Base-by-base conservation (phyloP, 2,329 filamentous ascomycete genomes). In the Exophiala spinifera region DNA sequence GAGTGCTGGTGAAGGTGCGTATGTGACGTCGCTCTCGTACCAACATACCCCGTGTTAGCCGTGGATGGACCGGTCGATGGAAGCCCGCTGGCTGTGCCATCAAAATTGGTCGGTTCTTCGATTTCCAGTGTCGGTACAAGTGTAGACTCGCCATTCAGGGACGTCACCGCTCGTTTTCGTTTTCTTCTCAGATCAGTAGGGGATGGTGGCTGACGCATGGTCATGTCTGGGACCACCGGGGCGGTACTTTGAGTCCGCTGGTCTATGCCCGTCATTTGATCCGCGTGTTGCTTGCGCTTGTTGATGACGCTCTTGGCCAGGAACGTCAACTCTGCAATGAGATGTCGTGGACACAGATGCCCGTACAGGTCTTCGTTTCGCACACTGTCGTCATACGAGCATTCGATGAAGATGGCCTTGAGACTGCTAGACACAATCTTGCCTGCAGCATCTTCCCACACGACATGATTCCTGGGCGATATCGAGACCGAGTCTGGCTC, bases 331-430 rank as follows among this genome's bases (percentile, higher is more conserved):
- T 99, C 94, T 43, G 87, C 82, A 20, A 92, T 83, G 11, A 99
- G 73, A 68, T 90, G 94, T 0, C 84, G 79, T 0, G 94, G 94
- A 34, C 89, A 89, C 13, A 99, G 76, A 64, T 99, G 94, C 0
- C 94, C 94, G 61, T 91, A 99, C 0, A 99, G 78, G 0, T 85
- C 82, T 46, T 87, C 85, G 56, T 94, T 85, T 19, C 83, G 79
- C 64, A 91, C 87, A 6, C 82, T 82, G 69, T 96, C 87, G 57
- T 90, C 88, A 69, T 92, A 99, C 58, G 89, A 95, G 70, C 92
- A 97, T 75, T 99, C 94, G 63, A 99, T 95, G 67, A 97, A 92
- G 11, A 99, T 87, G 10, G 87, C 92, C 0, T 79, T 81, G 0
- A 99, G 78, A 3, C 80, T 77, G 1, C 89, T 89, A 0, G 78